Base-by-base conservation (phyloP, 495 filamentous ascomycete species). In the Penicillium soppii region DNA sequence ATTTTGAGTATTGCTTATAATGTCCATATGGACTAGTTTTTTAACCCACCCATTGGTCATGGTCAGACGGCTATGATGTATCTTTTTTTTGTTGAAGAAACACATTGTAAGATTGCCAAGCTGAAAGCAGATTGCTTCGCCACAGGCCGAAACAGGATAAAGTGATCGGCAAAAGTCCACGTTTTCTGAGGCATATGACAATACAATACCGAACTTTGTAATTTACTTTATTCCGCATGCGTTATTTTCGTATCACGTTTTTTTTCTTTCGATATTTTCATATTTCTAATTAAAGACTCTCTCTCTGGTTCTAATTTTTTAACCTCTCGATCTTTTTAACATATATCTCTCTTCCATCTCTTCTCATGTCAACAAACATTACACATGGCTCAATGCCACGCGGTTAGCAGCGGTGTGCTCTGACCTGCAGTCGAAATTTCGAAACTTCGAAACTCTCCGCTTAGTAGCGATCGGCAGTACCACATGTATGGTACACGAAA, bases 331-430 rank as follows among this genome's bases (percentile, higher is more conserved):
- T 51, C 39, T 19, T 20, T 53, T n/a, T 17, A 23, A 19, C 32
- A 17, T 7, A 45, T 16, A 9, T 4, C 22, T 33, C 37, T 15
- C n/a, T 27, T 22, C 19, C 10, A 20, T 29, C 17, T 38, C 44
- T 39, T 32, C 43, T 25, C n/a, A n/a, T n/a, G n/a, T 38, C 19
- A 16, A 32, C 17, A 26, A 43, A 3, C 12, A 49, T n/a, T 25
- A 35, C 44, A 8, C 15, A 36, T 48, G 58, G 55, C 48, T 47
- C 58, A 48, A 56, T 59, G 52, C 52, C 55, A 45, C 58, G 61
- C 50, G 55, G 54, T 46, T 64, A 64, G 52, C 45, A 29, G 19
- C 52, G 54, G 58, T 30, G 38, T 40, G 47, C 40, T 43, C 26
- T 38, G 27, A 26, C 37, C 53, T 57, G 53, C 53, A 62, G 10